A percentile compares a stretch with the other conserved stretches of the same genome.
phyloP scores from a whole-genome alignment of 2,329 filamentous ascomycete genomes.

The Colletotrichum tofieldiae region DNA sequence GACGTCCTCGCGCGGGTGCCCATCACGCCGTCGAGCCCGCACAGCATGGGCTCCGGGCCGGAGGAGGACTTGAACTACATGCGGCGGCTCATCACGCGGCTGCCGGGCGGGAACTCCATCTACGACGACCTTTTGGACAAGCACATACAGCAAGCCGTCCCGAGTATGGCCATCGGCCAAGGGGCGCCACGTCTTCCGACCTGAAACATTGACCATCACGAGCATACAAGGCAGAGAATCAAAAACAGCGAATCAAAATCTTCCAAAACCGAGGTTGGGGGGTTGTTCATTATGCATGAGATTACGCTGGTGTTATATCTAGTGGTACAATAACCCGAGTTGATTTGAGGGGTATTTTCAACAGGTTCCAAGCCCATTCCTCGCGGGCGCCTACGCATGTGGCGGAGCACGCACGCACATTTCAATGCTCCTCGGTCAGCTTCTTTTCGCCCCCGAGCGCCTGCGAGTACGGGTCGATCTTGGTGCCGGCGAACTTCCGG shows the following conservation, averaged over 20 bases:
- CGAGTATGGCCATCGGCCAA: constrained; percentile 44
- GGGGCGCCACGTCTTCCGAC: neutral
- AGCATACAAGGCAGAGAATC: neutral
- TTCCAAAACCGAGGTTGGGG: neutral
- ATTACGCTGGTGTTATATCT: constrained; percentile 34
- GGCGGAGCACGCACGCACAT: neutral
- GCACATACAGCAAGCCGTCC: constrained; percentile 56
- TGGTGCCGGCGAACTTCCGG: constrained; percentile 57
- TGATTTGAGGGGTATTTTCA: constrained; percentile 1
- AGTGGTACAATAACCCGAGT: constrained; percentile 13
- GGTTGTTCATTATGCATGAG: constrained; percentile 23
- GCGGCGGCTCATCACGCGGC: constrained; percentile 53
- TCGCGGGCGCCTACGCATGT: neutral
- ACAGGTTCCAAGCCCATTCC: neutral
- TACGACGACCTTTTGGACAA: constrained; percentile 59
- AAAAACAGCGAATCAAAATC: neutral
- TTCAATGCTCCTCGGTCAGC: constrained; percentile 29
- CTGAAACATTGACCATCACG: neutral
- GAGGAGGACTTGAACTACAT: constrained; percentile 58
- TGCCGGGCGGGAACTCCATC: constrained; percentile 56
- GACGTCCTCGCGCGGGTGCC: constrained; percentile 62
- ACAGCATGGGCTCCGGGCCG: constrained; percentile 47
- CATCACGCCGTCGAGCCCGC: constrained; percentile 48
- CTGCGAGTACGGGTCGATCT: constrained; percentile 55
- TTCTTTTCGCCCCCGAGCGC: constrained; percentile 38